Conservation (phyloP, 176 grass and related monocot species). For the maize (Zea mays) region DNA sequence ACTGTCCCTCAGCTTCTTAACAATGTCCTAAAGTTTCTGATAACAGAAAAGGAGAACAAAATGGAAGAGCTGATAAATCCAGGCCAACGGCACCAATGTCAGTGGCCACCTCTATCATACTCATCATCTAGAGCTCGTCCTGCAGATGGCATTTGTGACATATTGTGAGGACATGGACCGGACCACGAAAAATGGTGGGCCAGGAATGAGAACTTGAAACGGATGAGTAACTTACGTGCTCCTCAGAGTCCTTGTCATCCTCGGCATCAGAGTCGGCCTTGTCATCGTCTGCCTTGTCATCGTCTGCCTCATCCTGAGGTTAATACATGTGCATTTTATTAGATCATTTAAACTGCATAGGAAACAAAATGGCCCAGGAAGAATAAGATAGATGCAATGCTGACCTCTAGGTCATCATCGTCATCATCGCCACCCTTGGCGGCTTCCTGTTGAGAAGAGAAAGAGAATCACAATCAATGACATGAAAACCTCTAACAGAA, state of each 20-base stretch:
- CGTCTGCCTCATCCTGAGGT: slow-evolving; percentile 54
- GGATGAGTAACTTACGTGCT: slow-evolving; percentile 34
- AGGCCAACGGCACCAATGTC: background rate
- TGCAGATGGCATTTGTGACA: slow-evolving; percentile 15
- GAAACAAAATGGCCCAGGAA: background rate
- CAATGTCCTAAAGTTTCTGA: too few relatives aligned
- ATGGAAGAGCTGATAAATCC: slow-evolving; percentile 46
- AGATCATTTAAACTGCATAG: background rate
- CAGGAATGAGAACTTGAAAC: background rate
- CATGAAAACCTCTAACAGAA: background rate
- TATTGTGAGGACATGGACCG: background rate
- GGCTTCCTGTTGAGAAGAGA: slow-evolving; percentile 44
- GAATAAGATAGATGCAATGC: background rate
- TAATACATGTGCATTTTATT: background rate
- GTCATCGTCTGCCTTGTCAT: slow-evolving; percentile 47
- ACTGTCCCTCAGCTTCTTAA: too few relatives aligned
- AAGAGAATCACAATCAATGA: slow-evolving; percentile 23
- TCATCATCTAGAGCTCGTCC: slow-evolving; percentile 79
- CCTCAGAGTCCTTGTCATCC: slow-evolving; percentile 53
- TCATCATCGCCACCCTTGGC: slow-evolving; percentile 48
- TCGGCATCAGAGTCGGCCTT: slow-evolving; percentile 52
- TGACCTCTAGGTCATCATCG: slow-evolving; percentile 50
- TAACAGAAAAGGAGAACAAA: slow-evolving; percentile 4
- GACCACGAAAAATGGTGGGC: background rate
- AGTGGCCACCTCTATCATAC: slow-evolving; percentile 35